phyloP scores from a whole-genome alignment of 805 yeast genomes.

The Candida methanosorbosa region DNA sequence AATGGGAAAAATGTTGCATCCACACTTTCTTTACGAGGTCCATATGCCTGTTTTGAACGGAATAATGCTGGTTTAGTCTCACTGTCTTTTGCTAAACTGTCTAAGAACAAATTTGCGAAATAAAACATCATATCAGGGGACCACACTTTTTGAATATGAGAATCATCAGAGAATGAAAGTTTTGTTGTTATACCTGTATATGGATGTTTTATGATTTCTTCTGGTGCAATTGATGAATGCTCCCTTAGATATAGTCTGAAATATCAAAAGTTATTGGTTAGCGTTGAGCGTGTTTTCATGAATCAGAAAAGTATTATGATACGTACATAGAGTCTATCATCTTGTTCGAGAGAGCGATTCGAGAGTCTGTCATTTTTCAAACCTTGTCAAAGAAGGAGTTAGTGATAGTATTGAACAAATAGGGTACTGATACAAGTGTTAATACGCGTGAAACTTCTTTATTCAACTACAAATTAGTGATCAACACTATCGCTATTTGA shows the following conservation, averaged over 20 bases:
- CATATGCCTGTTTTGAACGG: conserved; percentile 13
- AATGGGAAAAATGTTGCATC: conserved; percentile 24
- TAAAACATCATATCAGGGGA: conserved; percentile 21
- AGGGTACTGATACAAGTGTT: no score
- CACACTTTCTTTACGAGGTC: conserved; percentile 13
- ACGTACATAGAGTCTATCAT: no score
- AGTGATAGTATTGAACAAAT: no score
- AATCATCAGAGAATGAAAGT: conserved; percentile 18
- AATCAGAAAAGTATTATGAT: no score
- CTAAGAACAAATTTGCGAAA: conserved; percentile 19
- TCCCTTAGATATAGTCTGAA: conserved; percentile 8
- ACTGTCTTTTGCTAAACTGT: conserved; percentile 9
- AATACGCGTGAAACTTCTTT: no score
- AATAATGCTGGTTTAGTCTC: conserved; percentile 14
- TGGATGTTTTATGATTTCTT: conserved; percentile 13
- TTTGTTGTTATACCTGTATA: conserved; percentile 18
- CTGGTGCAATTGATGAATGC: conserved; percentile 15
- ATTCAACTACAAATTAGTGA: no score
- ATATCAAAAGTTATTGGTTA: no score
- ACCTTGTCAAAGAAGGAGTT: no score
- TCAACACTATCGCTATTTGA: no score
- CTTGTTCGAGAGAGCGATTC: no score
- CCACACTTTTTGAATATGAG: conserved; percentile 19
- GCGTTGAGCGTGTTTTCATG: no score
- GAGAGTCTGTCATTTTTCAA: no score